phyloP scores from a whole-genome alignment of 1,284 basidiomycete species.

The Golubevia sp. region DNA sequence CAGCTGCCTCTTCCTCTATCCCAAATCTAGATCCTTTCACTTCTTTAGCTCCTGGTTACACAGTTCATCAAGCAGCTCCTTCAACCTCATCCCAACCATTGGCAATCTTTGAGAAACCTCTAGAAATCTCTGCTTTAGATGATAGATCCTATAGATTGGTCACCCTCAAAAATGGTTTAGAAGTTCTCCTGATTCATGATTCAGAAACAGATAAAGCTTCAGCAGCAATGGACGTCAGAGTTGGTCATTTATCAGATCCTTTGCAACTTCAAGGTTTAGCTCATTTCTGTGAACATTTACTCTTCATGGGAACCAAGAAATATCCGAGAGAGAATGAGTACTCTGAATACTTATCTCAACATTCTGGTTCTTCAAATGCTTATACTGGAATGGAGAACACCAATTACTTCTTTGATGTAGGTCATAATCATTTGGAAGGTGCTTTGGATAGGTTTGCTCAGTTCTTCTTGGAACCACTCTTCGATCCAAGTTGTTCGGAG shows the following conservation, averaged over 20 bases:
- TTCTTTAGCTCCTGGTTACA: not conserved
- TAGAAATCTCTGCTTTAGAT: slow-evolving; percentile 34
- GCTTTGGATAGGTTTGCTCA: slow-evolving; percentile 89
- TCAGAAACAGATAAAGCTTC: slow-evolving; percentile 88
- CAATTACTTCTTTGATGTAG: slow-evolving; percentile 89
- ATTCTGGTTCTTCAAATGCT: slow-evolving; percentile 90
- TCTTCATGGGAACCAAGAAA: slow-evolving; percentile 79
- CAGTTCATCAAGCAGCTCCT: slow-evolving; percentile 1
- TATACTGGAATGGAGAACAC: slow-evolving; percentile 93
- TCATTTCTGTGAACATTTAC: slow-evolving; percentile 91
- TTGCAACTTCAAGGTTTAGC: slow-evolving; percentile 71
- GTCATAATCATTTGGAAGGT: slow-evolving; percentile 79
- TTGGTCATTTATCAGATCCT: slow-evolving; percentile 92
- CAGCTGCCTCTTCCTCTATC: not conserved
- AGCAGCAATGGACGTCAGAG: slow-evolving; percentile 90
- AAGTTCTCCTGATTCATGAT: slow-evolving; percentile 85
- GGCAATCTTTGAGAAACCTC: slow-evolving; percentile 8
- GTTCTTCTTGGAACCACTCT: slow-evolving; percentile 93
- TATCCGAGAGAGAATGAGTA: slow-evolving; percentile 49
- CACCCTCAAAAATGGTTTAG: slow-evolving; percentile 81
- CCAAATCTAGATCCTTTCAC: not conserved
- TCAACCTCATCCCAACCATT: not conserved
- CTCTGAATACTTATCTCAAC: slow-evolving; percentile 78
- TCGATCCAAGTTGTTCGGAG: slow-evolving; percentile 85
- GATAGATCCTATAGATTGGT: slow-evolving; percentile 69